Percentiles rank a stretch among this genome's conserved stretches.
Evolutionary conservation across 2,329 filamentous ascomycete genomes (phyloP).

Genomic region (Dactylellina leptospora): DNA sequence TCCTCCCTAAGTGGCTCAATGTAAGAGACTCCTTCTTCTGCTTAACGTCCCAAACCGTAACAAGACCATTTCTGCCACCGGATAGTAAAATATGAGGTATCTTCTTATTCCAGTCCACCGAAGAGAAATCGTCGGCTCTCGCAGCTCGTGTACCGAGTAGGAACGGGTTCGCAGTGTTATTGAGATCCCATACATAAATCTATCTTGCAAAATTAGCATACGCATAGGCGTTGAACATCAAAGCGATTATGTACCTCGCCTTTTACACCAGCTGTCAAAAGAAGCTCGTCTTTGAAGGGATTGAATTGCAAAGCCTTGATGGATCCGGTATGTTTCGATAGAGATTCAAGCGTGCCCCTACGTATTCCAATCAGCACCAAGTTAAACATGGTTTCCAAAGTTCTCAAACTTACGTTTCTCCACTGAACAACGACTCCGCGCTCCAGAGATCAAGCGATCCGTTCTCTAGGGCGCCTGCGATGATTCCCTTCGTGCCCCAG

Average conservation of each 20-base stretch:
- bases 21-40: constrained; percentile 97
- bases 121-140: constrained; percentile 85
- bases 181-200: constrained; percentile 92
- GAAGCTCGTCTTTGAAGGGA: constrained; percentile 84
- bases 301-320: constrained; percentile 98
- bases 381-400: neutral
- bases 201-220: constrained; percentile 53
- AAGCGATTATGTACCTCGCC: constrained; percentile 71
- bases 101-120: constrained; percentile 97
- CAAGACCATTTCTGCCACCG: constrained; percentile 89
- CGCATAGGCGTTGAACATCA: neutral
- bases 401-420: constrained; percentile 63
- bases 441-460: constrained; percentile 94
- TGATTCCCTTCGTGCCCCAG: constrained; percentile 89
- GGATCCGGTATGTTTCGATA: constrained; percentile 86
- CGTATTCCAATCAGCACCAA: neutral
- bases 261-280: constrained; percentile 91
- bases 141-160: constrained; percentile 86
- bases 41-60: constrained; percentile 98
- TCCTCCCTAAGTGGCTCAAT: constrained; percentile 86
- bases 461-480: constrained; percentile 94
- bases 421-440: constrained; percentile 72
- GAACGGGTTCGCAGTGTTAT: constrained; percentile 87
- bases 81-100: constrained; percentile 96
- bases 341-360: constrained; percentile 61